Evolutionary conservation across 2,329 filamentous ascomycete species (phyloP).

Genomic region (Thielaviopsis punctulata): DNA sequence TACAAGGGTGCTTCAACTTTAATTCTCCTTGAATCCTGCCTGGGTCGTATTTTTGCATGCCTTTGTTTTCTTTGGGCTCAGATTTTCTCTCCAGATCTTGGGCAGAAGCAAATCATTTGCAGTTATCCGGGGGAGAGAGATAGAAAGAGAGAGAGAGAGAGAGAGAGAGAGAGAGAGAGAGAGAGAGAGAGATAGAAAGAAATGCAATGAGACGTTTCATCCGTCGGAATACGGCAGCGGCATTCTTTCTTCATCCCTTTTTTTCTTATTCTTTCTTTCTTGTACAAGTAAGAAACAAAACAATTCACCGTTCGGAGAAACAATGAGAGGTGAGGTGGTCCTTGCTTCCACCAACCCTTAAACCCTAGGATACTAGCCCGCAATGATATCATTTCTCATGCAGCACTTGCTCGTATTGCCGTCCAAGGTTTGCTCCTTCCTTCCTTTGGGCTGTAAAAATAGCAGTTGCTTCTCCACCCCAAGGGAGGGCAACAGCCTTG

Average conservation of each 20-base stretch:
- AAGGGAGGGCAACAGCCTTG: neutral
- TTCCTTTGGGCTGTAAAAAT: too few relatives aligned
- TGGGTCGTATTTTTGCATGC: neutral
- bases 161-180: neutral
- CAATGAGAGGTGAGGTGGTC: neutral
- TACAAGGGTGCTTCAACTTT: neutral
- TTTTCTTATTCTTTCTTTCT: neutral
- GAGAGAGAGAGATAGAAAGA: neutral
- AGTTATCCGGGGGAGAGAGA: too few relatives aligned
- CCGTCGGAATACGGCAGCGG: neutral
- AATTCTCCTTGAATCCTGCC: neutral
- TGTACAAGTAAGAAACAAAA: neutral
- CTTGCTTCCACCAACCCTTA: neutral
- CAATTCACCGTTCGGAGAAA: neutral
- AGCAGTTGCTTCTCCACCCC: too few relatives aligned
- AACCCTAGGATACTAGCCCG: neutral
- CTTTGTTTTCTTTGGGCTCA: too few relatives aligned
- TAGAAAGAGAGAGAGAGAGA: too few relatives aligned
- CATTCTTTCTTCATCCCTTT: neutral
- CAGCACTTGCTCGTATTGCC: neutral
- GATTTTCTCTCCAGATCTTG: too few relatives aligned
- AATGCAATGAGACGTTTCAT: neutral
- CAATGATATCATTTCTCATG: neutral
- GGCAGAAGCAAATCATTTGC: too few relatives aligned
- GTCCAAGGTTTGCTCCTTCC: too few relatives aligned